Base-by-base conservation (phyloP, 179 eudicot species). In the Carnegiea gigantea region DNA sequence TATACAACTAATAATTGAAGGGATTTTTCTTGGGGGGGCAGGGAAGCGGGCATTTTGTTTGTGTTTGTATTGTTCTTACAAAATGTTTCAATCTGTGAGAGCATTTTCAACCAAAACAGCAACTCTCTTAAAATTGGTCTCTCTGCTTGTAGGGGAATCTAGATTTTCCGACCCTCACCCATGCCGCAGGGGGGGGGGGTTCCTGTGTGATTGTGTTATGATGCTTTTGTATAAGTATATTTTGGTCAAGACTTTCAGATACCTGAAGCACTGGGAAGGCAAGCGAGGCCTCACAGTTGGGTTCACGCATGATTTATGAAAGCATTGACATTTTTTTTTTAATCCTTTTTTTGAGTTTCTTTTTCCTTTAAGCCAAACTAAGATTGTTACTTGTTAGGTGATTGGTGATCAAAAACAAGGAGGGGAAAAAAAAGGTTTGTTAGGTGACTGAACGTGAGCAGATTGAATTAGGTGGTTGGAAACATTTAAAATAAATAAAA, bases 271-370 rank as follows among this genome's bases (percentile, higher is more conserved):
- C 75, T 65, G 76, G 68, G 38, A 76, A 76, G 13, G 54, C 40
- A 76, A 76, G 33, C 23, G 51, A 51, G 13, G 67, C 70, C 78
- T 53, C 23, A 18, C 76, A 81, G 80, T 20, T 68, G 13, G 67
- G 65, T 4, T 51, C 76, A 67, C 80, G 76, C 44, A 73, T 14
- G 26, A 75, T n/a, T 14, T 46, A 30, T 79, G 51, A 14, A 38
- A 13, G 15, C 21, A 30, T 17, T 44, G 60, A 26, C 30, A n/a
- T n/a, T 38, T 6, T 26, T 9, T 38, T 3, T 26, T 9, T 51
- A 2, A 40, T 40, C n/a, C 9, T 77, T 15, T 4, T 44, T 33
- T 48, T 65, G 40, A 3, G 21, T 40, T 62, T 48, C 23, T 28
- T 10, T 51, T 20, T 33, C n/a, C 59, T 9, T 9, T 30, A 23